Evolutionary conservation across 176 grass and related monocot genomes (phyloP), one percentile per base, ranked within the genome.

Genomic region (Cymbopogon citratus): DNA sequence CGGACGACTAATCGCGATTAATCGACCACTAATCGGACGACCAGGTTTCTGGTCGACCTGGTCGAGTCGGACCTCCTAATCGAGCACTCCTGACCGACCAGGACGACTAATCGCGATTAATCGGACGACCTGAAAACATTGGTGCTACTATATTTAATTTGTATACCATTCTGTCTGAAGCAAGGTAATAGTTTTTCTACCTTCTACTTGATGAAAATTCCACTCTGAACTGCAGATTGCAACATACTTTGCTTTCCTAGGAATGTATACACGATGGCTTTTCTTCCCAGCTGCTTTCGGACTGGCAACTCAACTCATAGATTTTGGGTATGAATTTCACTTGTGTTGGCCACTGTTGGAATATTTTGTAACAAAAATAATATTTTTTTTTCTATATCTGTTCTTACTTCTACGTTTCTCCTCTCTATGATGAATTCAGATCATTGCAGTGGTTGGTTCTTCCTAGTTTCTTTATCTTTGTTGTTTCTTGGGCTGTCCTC

Each of bases 201-300:
- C 26, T 71, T 12, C 34, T 44, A 66, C 40, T 66, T 59, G 61
- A 15, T 66, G 65, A 75, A 61, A 46, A 54, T n/a, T 59, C 69
- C 12, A 73, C 48, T 85, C 63, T 34, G 39, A 60, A 82, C 25
- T 91, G 84, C 85, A 95, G 96, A 91, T 99, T 86, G 96, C 96
- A 63, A 93, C 93, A 70, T 99, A 99, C 78, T 99, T 99, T 90
- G 44, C 89, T 54, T 99, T 99, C 86, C 91, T 99, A 76, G 92
- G 92, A 82, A 99, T 99, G 96, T 99, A 99, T 84, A 90, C 96
- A 3, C 82, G 85, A 36, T 99, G 96, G 96, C 51, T 99, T 46
- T 95, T 99, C 84, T 95, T 99, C 67, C 96, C 96, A 74, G 90
- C 96, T 80, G 89, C 85, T 82, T 91, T 95, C 62, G 96, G 96